Evolutionary conservation across 2,329 filamentous ascomycete genomes (phyloP), one percentile per base, ranked within the genome.

Genomic region (Fragosphaeria purpurea): DNA sequence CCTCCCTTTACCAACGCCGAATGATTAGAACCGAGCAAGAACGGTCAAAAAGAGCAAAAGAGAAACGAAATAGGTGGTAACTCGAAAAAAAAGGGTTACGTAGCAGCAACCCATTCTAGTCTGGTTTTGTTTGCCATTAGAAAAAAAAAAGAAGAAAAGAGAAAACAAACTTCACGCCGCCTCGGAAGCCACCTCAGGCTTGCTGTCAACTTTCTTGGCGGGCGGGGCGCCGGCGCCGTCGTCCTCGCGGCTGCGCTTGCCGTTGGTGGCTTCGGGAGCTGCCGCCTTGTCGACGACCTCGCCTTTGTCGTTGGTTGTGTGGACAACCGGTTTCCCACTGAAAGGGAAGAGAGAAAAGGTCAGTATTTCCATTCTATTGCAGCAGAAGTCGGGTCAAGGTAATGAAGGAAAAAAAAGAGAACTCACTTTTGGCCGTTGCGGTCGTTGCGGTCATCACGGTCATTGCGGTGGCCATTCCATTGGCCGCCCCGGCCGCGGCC

Each of bases 181-280:
- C 35, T 37, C 7, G 7, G 35, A 7, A 11, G 35, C 35, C 7
- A 37, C 35, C 44, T 68, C 60, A 7, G 55, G 62, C 68, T 79
- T 78, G 61, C 62, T 67, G 56, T 83, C 77, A 41, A 80, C 72
- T 69, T 83, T 84, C 73, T 84, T 84, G 22, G 77, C 72, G 4
- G 76, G 68, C 34, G 72, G 76, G 51, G 71, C 70, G n/a, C 62
- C 67, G 6, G 52, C 51, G 37, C 59, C 63, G 43, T 62, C 68
- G 34, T 75, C 76, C 8, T 80, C 77, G 49, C 77, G 74, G 35
- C 67, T 56, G 50, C 79, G 77, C 70, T 82, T 82, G 62, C 67
- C 69, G 57, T 72, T 76, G 48, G 62, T 51, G 32, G 61, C 57
- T 44, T 62, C 52, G 40, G 61, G 59, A 30, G 60, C 58, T 53